phyloP scores from a whole-genome alignment of 176 grass and related monocot genomes.

The Triticum dicoccoides region DNA sequence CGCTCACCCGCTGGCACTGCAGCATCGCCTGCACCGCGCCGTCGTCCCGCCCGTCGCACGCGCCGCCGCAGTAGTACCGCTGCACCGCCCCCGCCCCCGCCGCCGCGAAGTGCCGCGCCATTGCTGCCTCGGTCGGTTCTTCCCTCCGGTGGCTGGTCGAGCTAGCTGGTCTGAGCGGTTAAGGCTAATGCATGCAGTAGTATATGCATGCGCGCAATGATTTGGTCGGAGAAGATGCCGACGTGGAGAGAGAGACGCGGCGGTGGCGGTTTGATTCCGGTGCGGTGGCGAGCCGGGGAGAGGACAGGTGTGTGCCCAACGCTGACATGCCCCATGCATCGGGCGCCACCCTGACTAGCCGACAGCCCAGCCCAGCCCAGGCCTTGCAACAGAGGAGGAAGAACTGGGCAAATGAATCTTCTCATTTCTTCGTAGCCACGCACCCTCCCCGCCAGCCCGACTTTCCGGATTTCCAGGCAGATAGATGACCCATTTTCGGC shows the following conservation, averaged over 20 bases:
- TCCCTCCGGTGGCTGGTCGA: background rate
- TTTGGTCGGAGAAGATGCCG: background rate
- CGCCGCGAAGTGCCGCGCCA: constrained; percentile 7
- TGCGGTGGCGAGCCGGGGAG: background rate
- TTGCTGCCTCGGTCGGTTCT: background rate
- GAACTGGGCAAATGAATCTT: background rate
- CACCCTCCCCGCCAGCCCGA: background rate
- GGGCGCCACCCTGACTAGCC: background rate
- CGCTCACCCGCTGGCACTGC: constrained; percentile 48
- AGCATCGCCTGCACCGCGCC: constrained; percentile 29
- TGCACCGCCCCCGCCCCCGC: background rate
- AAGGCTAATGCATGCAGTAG: background rate
- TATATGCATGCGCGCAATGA: background rate
- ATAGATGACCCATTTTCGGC: background rate
- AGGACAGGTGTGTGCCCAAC: background rate
- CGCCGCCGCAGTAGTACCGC: background rate
- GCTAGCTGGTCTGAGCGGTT: background rate
- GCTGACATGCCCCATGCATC: background rate
- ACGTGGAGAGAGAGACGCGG: background rate
- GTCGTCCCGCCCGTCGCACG: constrained; percentile 12
- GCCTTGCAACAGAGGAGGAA: background rate
- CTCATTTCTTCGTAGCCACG: background rate
- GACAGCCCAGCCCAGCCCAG: background rate
- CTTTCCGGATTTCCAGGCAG: background rate
- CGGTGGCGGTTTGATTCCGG: background rate